Evolutionary conservation across 2,329 filamentous ascomycete genomes (phyloP).

Genomic region (Fusarium sp.): DNA sequence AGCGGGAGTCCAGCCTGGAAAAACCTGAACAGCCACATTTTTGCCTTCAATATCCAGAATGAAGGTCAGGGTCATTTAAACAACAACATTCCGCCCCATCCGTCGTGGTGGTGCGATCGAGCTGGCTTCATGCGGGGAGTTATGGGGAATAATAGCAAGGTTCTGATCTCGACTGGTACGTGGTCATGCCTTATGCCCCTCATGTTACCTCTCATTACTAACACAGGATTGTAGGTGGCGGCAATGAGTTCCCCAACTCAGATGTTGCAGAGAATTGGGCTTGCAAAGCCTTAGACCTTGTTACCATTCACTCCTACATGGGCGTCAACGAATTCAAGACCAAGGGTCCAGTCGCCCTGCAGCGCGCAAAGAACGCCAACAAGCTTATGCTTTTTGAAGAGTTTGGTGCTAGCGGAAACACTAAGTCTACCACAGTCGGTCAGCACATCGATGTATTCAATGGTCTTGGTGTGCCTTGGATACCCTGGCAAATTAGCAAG

Average conservation of each 20-base stretch:
- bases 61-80: neutral
- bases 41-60: neutral
- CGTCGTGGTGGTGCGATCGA: neutral
- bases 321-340: neutral
- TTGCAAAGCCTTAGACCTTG: neutral
- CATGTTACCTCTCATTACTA: neutral
- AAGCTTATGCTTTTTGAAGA: constrained; percentile 1
- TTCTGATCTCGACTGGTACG: neutral
- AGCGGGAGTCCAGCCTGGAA: neutral
- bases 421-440: neutral
- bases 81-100: neutral
- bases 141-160: neutral
- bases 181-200: no score
- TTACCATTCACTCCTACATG: neutral
- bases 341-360: neutral
- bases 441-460: neutral
- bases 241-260: neutral
- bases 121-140: neutral
- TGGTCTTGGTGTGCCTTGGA: neutral
- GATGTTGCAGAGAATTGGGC: neutral
- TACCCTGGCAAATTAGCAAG: neutral
- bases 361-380: neutral
- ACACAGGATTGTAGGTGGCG: neutral
- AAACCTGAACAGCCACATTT: neutral
- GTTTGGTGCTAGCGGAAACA: neutral